phyloP scores from a whole-genome alignment of 2,329 filamentous ascomycete species.

The Botrytis fabae region DNA sequence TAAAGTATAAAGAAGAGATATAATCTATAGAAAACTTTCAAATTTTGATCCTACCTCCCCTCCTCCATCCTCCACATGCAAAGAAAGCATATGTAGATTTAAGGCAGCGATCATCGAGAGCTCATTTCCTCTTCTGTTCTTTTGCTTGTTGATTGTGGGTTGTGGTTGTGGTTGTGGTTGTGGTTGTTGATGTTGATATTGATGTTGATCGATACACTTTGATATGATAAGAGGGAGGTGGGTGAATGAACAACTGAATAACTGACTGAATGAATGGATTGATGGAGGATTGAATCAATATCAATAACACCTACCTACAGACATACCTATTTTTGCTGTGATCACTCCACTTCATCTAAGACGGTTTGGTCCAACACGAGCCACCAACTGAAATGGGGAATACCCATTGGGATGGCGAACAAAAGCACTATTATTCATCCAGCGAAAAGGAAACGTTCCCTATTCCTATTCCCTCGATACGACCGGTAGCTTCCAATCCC shows the following conservation, averaged over 20 bases:
- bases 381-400: not conserved
- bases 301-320: not conserved
- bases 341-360: not conserved
- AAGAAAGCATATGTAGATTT: not conserved
- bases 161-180: too few species aligned
- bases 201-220: too few species aligned
- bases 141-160: too few species aligned
- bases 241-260: too few species aligned
- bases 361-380: too few species aligned
- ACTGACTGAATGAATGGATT: too few species aligned
- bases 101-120: not conserved
- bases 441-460: not conserved
- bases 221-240: too few species aligned
- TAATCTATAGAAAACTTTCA: not conserved
- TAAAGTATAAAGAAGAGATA: not conserved
- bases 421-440: not conserved
- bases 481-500: not conserved
- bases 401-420: not conserved
- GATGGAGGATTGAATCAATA: too few species aligned
- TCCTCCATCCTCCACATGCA: not conserved
- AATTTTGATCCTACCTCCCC: not conserved
- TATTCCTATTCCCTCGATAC: not conserved
- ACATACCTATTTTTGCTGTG: not conserved
- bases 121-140: slow-evolving; percentile 5
- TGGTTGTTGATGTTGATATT: too few species aligned